Percentiles rank a stretch among this genome's conserved stretches.
Evolutionary conservation across 2,329 filamentous ascomycete species (phyloP).

Genomic region (Mycosphaerella sp.): DNA sequence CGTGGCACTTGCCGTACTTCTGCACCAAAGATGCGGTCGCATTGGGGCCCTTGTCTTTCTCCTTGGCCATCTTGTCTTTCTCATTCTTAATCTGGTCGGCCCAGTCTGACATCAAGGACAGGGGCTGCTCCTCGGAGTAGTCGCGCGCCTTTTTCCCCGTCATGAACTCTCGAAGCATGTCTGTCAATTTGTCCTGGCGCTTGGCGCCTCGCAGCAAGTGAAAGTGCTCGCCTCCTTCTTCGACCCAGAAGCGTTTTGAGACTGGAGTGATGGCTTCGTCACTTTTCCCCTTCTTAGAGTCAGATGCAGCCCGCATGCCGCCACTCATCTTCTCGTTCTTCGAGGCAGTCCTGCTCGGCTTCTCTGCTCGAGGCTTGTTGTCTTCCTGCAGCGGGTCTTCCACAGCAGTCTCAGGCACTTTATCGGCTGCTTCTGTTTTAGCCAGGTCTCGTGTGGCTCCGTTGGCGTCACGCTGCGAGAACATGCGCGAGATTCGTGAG

Average conservation of each 20-base stretch:
- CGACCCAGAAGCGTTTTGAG: constrained; percentile 49
- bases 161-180: constrained; percentile 82
- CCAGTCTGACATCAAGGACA: constrained; percentile 93
- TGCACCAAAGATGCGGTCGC: constrained; percentile 76
- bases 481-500: constrained; percentile 39
- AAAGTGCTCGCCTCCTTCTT: constrained; percentile 66
- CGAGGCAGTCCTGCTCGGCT: constrained; percentile 30
- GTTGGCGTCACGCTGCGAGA: constrained; percentile 34
- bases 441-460: constrained; percentile 17
- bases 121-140: constrained; percentile 63
- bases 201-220: constrained; percentile 85
- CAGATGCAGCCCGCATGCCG: constrained; percentile 27
- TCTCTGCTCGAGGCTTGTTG: constrained; percentile 20
- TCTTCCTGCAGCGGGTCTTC: constrained; percentile 22
- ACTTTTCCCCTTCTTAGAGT: constrained; percentile 30
- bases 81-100: constrained; percentile 88
- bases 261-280: constrained; percentile 21
- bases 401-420: constrained; percentile 19
- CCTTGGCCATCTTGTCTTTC: constrained; percentile 65
- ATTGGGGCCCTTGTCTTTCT: constrained; percentile 70
- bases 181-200: constrained; percentile 88
- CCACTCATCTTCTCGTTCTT: constrained; percentile 25
- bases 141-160: constrained; percentile 69
- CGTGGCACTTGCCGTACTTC: constrained; percentile 98
- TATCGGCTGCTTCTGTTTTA: constrained; percentile 7